A percentile compares a stretch with the other conserved stretches of the same genome.
Conservation (phyloP, 306 rosid genomes). For the Glycyrrhiza uralensis region DNA sequence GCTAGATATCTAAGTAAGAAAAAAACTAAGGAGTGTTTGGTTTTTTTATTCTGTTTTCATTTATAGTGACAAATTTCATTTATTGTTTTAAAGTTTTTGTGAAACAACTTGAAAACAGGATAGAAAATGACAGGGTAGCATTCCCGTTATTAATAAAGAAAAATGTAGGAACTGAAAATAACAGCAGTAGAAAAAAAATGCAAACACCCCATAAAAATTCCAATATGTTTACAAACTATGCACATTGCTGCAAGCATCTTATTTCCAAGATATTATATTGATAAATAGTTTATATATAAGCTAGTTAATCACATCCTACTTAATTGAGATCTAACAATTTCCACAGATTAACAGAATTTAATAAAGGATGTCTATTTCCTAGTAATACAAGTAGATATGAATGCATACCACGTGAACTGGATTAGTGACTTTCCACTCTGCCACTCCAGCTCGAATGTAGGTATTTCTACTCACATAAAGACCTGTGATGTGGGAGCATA, state of each 20-base stretch:
- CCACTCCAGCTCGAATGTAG: conserved; percentile 86
- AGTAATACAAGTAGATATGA: not conserved
- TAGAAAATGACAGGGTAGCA: not conserved
- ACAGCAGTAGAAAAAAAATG: not conserved
- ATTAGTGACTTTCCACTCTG: conserved; percentile 88
- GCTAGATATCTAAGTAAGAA: not conserved
- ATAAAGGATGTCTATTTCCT: not conserved
- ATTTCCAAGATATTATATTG: conserved; percentile 16
- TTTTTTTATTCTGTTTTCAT: not conserved
- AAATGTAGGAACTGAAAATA: not conserved
- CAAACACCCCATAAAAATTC: not conserved
- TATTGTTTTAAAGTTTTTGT: not conserved
- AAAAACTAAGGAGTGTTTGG: not conserved
- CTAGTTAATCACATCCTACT: conserved; percentile 12
- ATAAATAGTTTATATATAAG: not conserved
- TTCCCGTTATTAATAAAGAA: not conserved
- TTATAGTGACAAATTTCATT: not conserved
- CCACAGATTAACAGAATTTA: not conserved
- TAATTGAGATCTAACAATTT: not conserved
- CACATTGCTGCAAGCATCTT: conserved; percentile 9
- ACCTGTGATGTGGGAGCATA: conserved; percentile 46
- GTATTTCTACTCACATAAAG: conserved; percentile 95
- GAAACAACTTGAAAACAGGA: not conserved
- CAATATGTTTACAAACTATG: not conserved
- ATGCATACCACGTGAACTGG: conserved; percentile 86